Conservation (phyloP, 2,329 filamentous ascomycete species). For the Aspergillus floridensis region DNA sequence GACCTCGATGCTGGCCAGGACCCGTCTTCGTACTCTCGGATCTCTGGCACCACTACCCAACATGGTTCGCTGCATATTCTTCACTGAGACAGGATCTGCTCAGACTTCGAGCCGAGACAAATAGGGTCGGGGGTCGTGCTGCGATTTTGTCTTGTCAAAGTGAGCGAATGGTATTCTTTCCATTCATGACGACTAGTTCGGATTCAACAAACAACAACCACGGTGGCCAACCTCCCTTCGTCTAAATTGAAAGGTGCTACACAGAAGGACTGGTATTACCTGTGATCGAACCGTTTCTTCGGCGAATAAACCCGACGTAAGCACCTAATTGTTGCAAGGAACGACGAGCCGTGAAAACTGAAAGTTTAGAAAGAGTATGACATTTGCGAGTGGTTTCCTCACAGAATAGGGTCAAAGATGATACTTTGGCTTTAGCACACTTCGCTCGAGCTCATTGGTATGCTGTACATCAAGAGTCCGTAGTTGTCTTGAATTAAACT, state of each 20-base stretch:
- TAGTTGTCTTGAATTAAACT: too few species aligned
- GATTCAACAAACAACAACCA: neutral
- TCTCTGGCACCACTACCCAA: neutral
- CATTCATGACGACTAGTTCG: neutral
- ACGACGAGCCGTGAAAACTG: neutral
- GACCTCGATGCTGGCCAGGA: neutral
- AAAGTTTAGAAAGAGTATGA: neutral
- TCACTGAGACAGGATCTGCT: neutral
- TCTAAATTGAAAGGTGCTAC: neutral
- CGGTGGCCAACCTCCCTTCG: too few species aligned
- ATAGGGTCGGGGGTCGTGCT: neutral
- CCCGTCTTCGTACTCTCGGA: neutral
- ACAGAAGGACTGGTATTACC: neutral
- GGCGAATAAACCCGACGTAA: constrained; percentile 1
- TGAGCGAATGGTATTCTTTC: neutral
- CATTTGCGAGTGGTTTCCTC: neutral
- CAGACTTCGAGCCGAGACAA: neutral
- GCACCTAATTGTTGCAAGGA: neutral
- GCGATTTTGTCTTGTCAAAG: neutral
- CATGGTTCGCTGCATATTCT: neutral
- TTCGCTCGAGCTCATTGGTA: neutral
- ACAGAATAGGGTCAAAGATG: neutral
- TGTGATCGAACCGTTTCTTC: neutral
- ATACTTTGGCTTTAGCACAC: neutral
- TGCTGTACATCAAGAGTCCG: too few species aligned